Conservation (phyloP, 352 stramenopile genomes). For the Globisporangium ultimum region DNA sequence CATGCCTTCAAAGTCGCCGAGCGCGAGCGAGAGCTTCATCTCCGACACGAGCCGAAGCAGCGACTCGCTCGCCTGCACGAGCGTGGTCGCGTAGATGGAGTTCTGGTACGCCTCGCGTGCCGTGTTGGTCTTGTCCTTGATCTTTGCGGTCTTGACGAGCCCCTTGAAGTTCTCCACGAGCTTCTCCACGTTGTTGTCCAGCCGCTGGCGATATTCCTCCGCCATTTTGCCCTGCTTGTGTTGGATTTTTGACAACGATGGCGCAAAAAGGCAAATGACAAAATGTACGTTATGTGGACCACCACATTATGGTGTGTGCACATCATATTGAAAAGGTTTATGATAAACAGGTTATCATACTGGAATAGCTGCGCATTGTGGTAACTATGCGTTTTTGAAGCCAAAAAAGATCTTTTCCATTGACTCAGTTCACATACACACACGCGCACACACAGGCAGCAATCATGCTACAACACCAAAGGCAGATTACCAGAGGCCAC, state of each 20-base stretch:
- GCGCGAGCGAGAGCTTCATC: conserved; percentile 76
- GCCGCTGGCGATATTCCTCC: conserved; percentile 80
- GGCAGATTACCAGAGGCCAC: too few species aligned
- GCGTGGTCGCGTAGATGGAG: conserved; percentile 77
- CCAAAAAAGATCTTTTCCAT: not conserved
- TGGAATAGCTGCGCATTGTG: too few species aligned
- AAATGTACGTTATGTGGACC: too few species aligned
- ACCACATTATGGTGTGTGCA: too few species aligned
- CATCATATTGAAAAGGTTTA: not conserved
- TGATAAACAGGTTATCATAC: too few species aligned
- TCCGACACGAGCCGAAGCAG: conserved; percentile 79
- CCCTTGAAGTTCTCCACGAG: conserved; percentile 86
- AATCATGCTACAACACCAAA: too few species aligned
- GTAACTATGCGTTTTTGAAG: too few species aligned
- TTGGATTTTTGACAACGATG: too few species aligned
- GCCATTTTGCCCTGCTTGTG: conserved; percentile 37
- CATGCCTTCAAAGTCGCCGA: conserved; percentile 84
- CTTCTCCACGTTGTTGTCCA: conserved; percentile 88
- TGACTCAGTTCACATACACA: too few species aligned
- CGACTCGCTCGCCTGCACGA: conserved; percentile 78
- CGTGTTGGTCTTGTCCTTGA: conserved; percentile 82
- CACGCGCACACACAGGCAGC: too few species aligned
- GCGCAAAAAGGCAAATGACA: too few species aligned
- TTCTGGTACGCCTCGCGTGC: conserved; percentile 76
- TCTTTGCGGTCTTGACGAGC: conserved; percentile 77